Evolutionary conservation across 768 basidiomycete species (phyloP).

Genomic region (Termitomyces sp.): DNA sequence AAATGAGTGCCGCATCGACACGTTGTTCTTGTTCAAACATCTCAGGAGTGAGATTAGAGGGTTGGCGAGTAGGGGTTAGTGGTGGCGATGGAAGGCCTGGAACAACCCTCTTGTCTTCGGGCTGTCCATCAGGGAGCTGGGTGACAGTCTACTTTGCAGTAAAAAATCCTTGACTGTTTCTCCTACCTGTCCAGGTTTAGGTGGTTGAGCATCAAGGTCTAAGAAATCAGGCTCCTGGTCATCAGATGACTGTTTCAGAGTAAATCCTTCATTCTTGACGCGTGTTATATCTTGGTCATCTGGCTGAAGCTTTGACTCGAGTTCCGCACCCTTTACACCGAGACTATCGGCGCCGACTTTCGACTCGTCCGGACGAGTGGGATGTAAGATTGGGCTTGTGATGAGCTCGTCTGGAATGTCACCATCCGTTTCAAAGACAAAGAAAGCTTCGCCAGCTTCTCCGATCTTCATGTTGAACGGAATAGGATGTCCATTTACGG

Average conservation of each 20-base stretch:
- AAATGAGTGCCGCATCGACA: conserved; percentile 47
- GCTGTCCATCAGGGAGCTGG: conserved; percentile 19
- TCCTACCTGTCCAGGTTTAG: conserved; percentile 15
- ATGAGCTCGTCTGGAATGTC: conserved; percentile 91
- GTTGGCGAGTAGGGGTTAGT: conserved; percentile 17
- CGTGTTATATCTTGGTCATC: conserved; percentile 3
- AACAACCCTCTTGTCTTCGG: conserved; percentile 21
- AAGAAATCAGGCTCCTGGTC: conserved; percentile 73
- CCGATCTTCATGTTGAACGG: conserved; percentile 99
- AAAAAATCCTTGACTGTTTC: conserved; percentile 14
- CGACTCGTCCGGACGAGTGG: conserved; percentile 43
- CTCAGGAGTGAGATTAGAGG: conserved; percentile 18
- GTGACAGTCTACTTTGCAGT: conserved; percentile 27
- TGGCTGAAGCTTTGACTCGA: conserved; percentile 13
- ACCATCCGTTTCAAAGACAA: conserved; percentile 94
- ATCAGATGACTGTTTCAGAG: conserved; percentile 10
- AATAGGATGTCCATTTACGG: conserved; percentile 78
- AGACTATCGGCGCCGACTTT: conserved; percentile 30
- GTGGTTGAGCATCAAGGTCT: conserved; percentile 61
- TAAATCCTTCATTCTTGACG: conserved; percentile 5
- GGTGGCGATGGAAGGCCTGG: conserved; percentile 27
- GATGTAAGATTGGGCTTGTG: conserved; percentile 84
- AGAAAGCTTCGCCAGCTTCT: conserved; percentile 98
- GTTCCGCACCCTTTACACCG: conserved; percentile 29
- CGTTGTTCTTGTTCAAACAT: conserved; percentile 33